Conservation (phyloP, 2,329 filamentous ascomycete species). For the Sporothrix inflata region DNA sequence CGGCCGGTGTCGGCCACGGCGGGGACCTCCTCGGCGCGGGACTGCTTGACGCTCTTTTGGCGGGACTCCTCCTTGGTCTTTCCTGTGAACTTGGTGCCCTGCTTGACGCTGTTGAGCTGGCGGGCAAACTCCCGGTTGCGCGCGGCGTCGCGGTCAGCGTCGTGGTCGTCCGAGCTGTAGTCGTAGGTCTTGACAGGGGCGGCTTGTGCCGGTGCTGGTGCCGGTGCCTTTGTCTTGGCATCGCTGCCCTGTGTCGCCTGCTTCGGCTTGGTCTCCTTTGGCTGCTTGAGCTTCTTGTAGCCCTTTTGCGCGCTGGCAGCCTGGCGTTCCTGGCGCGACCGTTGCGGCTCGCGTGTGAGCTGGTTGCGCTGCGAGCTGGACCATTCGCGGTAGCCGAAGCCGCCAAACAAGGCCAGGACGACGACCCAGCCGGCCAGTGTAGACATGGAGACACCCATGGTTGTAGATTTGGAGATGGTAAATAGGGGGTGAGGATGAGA, state of each 20-base stretch:
- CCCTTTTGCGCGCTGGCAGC: slow-evolving; percentile 43
- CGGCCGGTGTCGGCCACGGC: slow-evolving; percentile 46
- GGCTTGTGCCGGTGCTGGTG: slow-evolving; percentile 25
- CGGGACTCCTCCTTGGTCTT: slow-evolving; percentile 64
- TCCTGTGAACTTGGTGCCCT: slow-evolving; percentile 64
- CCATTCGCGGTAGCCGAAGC: slow-evolving; percentile 36
- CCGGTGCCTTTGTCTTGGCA: slow-evolving; percentile 44
- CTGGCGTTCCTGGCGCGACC: slow-evolving; percentile 40
- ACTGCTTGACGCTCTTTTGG: slow-evolving; percentile 72
- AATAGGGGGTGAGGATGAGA: background rate
- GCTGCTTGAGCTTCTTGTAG: slow-evolving; percentile 39
- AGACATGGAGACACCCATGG: slow-evolving; percentile 44
- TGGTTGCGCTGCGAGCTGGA: slow-evolving; percentile 36
- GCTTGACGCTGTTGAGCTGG: slow-evolving; percentile 70
- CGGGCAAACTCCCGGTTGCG: slow-evolving; percentile 73
- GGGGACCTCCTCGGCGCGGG: slow-evolving; percentile 57
- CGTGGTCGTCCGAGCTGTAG: slow-evolving; percentile 54
- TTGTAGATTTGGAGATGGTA: slow-evolving; percentile 26
- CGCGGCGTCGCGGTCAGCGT: slow-evolving; percentile 43
- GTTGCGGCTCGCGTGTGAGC: slow-evolving; percentile 35
- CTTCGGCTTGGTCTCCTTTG: slow-evolving; percentile 38
- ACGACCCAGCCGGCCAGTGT: slow-evolving; percentile 43
- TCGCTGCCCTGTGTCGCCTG: slow-evolving; percentile 41
- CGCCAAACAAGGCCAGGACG: slow-evolving; percentile 37
- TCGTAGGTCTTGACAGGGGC: slow-evolving; percentile 33